Percentiles rank a stretch among this genome's conserved stretches.
Evolutionary conservation across 331 rosid genomes (phyloP).

Genomic region (Malus hybrid): DNA sequence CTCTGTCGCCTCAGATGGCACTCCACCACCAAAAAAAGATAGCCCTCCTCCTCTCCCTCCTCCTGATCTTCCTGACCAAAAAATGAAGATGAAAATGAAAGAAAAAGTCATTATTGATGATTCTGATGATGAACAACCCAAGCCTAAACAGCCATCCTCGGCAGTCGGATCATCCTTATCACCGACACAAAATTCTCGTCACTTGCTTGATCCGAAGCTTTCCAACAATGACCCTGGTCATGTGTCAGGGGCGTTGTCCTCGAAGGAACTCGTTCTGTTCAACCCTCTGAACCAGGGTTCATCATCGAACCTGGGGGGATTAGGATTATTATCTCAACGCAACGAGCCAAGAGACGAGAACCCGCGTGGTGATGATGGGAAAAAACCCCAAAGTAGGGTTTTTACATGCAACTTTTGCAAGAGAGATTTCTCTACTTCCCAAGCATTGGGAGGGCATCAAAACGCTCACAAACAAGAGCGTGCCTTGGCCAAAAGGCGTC

Average conservation of each 20-base stretch:
- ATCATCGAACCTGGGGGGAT: not conserved
- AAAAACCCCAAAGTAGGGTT: conserved; percentile 17
- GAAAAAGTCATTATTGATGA: not conserved
- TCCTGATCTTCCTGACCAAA: not conserved
- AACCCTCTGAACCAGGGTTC: not conserved
- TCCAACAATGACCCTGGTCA: not conserved
- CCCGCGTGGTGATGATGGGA: not conserved
- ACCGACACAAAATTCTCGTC: not conserved
- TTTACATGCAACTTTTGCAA: conserved; percentile 61
- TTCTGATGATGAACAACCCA: not conserved
- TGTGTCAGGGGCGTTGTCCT: not conserved
- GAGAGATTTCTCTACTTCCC: conserved; percentile 61
- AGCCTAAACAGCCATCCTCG: not conserved
- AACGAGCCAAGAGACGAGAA: conserved; percentile 10
- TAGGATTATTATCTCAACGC: not conserved
- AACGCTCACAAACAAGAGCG: conserved; percentile 79
- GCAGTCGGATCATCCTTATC: not conserved
- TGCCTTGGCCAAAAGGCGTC: conserved; percentile 47
- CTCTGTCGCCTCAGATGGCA: conserved; percentile 23
- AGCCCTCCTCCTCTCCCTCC: not conserved
- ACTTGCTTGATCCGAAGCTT: conserved; percentile 28
- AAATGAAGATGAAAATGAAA: conserved; percentile 11
- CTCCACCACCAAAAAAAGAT: not conserved
- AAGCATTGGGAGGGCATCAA: conserved; percentile 82
- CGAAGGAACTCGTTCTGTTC: conserved; percentile 7